phyloP scores from a whole-genome alignment of 2,329 filamentous ascomycete species.

The Myriosclerotinia duriaeana region DNA sequence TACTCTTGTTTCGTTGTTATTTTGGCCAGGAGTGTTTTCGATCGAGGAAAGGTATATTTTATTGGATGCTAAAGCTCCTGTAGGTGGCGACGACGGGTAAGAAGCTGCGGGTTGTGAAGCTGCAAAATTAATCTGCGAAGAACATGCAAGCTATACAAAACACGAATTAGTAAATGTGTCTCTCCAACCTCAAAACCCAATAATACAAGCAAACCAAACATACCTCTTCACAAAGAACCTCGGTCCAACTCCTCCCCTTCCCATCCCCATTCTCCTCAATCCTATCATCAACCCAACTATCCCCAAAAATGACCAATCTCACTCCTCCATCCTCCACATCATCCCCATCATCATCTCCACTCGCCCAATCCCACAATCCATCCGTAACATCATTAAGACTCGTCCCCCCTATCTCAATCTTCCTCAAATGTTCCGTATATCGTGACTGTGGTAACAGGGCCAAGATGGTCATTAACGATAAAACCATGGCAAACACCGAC shows the following conservation, averaged over 20 bases:
- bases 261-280: slow-evolving; percentile 26
- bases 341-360: slow-evolving; percentile 20
- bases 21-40: background rate
- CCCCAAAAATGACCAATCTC: slow-evolving; percentile 39
- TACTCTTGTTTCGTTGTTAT: slow-evolving; percentile 6
- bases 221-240: slow-evolving; percentile 39
- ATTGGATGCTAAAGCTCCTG: slow-evolving; percentile 35
- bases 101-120: slow-evolving; percentile 32
- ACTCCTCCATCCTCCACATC: slow-evolving; percentile 26
- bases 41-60: slow-evolving; percentile 27
- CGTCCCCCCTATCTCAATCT: slow-evolving; percentile 29
- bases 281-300: slow-evolving; percentile 38
- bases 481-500: slow-evolving; percentile 29
- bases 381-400: slow-evolving; percentile 28
- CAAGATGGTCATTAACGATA: slow-evolving; percentile 33
- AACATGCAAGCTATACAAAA: slow-evolving; percentile 35
- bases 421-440: slow-evolving; percentile 31
- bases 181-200: background rate
- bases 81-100: slow-evolving; percentile 31
- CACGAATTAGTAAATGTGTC: background rate
- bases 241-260: slow-evolving; percentile 35
- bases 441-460: slow-evolving; percentile 29
- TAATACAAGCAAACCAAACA: background rate
- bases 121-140: slow-evolving; percentile 37
- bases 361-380: slow-evolving; percentile 32